Evolutionary conservation across 139 green algal genomes (phyloP), one percentile per base, ranked within the genome.

Genomic region (Trebouxia sp.): DNA sequence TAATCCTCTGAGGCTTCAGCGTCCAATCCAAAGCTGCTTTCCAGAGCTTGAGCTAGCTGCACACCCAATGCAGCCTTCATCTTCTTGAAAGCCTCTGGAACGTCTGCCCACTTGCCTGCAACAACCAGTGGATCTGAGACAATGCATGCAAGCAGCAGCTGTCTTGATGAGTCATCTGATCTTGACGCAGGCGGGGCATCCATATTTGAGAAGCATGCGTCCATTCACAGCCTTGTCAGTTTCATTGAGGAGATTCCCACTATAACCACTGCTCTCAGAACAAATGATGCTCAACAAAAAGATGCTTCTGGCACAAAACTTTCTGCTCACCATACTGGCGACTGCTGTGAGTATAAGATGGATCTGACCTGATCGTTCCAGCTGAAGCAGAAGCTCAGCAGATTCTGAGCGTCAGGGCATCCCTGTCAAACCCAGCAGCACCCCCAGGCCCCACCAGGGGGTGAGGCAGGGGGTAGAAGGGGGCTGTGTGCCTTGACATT

Each of bases 61-160:
- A 91, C 69, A 0, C 90, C 92, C 47, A 97, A 42, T 0, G 92
- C 92, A 8, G 91, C 90, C 81, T 94, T 94, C 53, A 88, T 92
- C 84, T 94, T 95, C 11, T 10, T 20, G 43, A 90, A 96, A 8
- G 93, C 91, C 38, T 55, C 72, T 3, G 83, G 78, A 39, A 89
- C 76, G 42, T 90, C 87, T 12, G 92, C 90, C 93, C 92, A 95
- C 38, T 79, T 83, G 50, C 90, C 89, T 90, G 84, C 39, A 39
- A 24, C 45, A 70, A 14, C 7, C 56, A 47, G 47, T 51, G n/a
- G 22, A 32, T 8, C 20, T 11, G 51, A 56, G 10, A 26, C 62
- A 41, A 30, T 5, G 17, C 62, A 43, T 74, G 5, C 62, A 74
- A 24, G 28, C 24, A 30, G 17, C 24, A 39, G 24, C 62, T 30